Conservation (phyloP, 371 early-diverging fungal genomes). For the Rhizopus arrhizus region DNA sequence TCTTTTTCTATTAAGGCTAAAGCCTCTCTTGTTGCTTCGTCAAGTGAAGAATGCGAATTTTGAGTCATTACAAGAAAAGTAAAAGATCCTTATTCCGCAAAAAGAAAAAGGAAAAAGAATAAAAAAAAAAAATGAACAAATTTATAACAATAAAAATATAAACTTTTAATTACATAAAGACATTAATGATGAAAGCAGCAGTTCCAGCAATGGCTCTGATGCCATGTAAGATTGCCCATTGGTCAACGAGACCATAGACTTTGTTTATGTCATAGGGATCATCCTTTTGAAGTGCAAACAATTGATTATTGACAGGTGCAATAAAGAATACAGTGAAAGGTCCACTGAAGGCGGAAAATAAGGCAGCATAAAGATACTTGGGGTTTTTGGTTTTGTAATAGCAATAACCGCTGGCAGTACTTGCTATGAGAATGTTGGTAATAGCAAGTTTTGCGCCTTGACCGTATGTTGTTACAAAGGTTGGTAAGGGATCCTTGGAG, state of each 20-base stretch:
- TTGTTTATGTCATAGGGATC: constrained; percentile 12
- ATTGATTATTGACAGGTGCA: constrained; percentile 22
- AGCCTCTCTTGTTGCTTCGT: too few species aligned
- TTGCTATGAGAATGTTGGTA: constrained; percentile 9
- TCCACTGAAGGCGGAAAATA: constrained; percentile 8
- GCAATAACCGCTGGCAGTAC: constrained; percentile 10
- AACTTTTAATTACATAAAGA: background rate
- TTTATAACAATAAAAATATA: background rate
- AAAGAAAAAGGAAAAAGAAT: background rate
- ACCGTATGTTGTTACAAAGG: constrained; percentile 16
- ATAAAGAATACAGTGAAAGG: constrained; percentile 23
- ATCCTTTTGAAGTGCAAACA: constrained; percentile 24
- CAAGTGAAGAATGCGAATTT: too few species aligned
- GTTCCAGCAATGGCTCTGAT: constrained; percentile 19
- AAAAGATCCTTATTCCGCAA: too few species aligned
- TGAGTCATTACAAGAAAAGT: too few species aligned
- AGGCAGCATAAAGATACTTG: constrained; percentile 8
- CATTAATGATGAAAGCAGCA: constrained; percentile 22
- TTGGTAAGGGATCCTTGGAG: constrained; percentile 20
- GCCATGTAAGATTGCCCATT: constrained; percentile 20
- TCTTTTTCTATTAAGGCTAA: background rate
- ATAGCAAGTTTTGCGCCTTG: constrained; percentile 6
- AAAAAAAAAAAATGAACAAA: background rate
- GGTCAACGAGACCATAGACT: constrained; percentile 5
- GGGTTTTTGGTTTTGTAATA: constrained; percentile 19